Evolutionary conservation across 2,329 filamentous ascomycete genomes (phyloP).

Genomic region (Didymella keratinophila): DNA sequence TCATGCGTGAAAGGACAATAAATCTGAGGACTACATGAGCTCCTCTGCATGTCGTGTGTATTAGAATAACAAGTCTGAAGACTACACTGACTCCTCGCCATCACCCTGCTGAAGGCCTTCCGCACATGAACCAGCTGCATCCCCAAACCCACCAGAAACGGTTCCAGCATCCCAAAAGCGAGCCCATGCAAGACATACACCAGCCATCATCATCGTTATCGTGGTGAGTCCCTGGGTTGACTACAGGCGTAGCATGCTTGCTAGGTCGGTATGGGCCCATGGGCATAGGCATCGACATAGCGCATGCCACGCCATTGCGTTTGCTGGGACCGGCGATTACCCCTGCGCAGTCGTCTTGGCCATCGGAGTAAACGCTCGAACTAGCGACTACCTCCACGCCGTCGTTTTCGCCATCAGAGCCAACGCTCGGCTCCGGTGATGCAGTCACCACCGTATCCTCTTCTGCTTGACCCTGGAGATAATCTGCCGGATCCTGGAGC

Average conservation of each 20-base stretch:
- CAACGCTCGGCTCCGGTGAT: neutral
- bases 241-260: neutral
- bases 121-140: neutral
- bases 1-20: neutral
- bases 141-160: neutral
- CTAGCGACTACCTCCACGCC: neutral
- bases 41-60: neutral
- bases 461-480: neutral
- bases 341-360: neutral
- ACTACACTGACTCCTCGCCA: neutral
- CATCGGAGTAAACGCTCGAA: neutral
- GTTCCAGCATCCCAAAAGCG: neutral
- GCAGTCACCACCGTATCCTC: neutral
- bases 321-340: neutral
- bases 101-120: neutral
- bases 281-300: conserved; percentile 2
- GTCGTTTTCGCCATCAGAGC: neutral
- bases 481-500: too few relatives aligned
- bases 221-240: neutral
- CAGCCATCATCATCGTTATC: neutral
- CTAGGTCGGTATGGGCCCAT: neutral
- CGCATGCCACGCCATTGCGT: neutral
- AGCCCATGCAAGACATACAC: neutral
- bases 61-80: neutral
- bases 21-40: neutral